phyloP scores from a whole-genome alignment of 371 early-diverging fungal genomes.

The Haplosporangium sp. region DNA sequence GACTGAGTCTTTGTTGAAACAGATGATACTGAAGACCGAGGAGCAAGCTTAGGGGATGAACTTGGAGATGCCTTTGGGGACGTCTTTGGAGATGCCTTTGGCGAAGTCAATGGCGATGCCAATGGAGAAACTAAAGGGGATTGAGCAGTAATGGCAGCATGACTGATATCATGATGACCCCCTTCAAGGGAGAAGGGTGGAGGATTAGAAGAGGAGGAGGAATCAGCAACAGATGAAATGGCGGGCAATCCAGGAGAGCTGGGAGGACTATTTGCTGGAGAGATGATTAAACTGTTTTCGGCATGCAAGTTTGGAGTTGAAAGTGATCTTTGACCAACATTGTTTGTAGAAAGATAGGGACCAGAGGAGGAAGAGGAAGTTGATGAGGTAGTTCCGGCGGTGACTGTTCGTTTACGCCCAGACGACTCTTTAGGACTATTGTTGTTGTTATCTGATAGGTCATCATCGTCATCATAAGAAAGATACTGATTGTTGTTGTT shows the following conservation, averaged over 20 bases:
- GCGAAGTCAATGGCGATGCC: constrained; percentile 38
- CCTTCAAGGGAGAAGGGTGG: constrained; percentile 23
- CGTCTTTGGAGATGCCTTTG: constrained; percentile 2
- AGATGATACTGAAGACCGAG: constrained; percentile 10
- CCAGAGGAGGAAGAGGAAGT: constrained; percentile 1
- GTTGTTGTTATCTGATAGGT: constrained; percentile 13
- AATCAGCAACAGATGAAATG: constrained; percentile 19
- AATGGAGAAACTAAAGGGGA: constrained; percentile 26
- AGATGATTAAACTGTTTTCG: constrained; percentile 33
- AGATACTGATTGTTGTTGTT: not conserved
- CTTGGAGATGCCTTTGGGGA: constrained; percentile 43
- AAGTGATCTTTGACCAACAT: constrained; percentile 41
- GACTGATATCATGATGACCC: not conserved
- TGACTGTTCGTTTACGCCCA: constrained; percentile 26
- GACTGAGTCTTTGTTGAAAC: constrained; percentile 1
- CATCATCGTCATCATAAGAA: constrained; percentile 22
- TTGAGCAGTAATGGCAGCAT: constrained; percentile 8
- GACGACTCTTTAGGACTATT: not conserved
- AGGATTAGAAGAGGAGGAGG: not conserved
- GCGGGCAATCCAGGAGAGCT: constrained; percentile 41
- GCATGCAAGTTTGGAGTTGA: constrained; percentile 54
- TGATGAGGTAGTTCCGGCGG: constrained; percentile 12
- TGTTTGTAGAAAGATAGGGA: constrained; percentile 31
- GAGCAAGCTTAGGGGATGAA: constrained; percentile 35
- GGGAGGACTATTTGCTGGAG: constrained; percentile 51